Base-by-base conservation (phyloP, 352 stramenopile genomes). In the Aphanomyces cochlioides region DNA sequence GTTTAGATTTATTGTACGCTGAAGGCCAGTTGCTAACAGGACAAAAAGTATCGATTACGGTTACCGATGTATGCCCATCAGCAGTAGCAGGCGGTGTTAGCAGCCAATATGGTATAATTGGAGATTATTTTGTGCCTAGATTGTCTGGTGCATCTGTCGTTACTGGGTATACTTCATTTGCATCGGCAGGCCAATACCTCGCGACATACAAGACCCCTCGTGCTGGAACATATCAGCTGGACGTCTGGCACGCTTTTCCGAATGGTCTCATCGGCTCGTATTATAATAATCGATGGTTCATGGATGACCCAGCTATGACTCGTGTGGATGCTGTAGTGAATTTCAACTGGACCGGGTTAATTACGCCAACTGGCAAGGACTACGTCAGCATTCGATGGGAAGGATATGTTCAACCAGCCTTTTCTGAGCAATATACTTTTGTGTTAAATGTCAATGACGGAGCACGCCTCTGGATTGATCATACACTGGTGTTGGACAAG, bases 201-300 rank as follows among this genome's bases (percentile, higher is more conserved):
- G 94, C 85, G 39, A 84, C 84, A 6, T 99, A 98, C 73, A 78
- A 86, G 6, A 92, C 90, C 0, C 95, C 96, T 28, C 77, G 87
- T 10, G 81, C 90, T 7, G 91, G 83, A 21, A 74, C 78, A 7
- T 98, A 98, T 79, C 89, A 78, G 5, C 78, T 98, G 0, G 85
- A 91, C 3, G 84, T 98, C 8, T 72, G 83, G 40, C 79, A 90
- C 67, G 86, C 88, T 5, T 70, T 79, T n/a, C 78, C 79, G 21
- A 84, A 82, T 57, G 96, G 96, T 4, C 80, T 99, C 3, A 40
- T 85, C 5, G 96, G 90, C 0, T 82, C 90, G 71, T 99, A 99
- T 75, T 99, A 96, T 71, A 98, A 96, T 74, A 99, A 99, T 73
- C 84, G 94, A 0, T 98, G 95, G 95, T 78, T 98, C 28, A 92